Base-by-base conservation (phyloP, 2,329 filamentous ascomycete genomes). In the Scytalidium sp. region DNA sequence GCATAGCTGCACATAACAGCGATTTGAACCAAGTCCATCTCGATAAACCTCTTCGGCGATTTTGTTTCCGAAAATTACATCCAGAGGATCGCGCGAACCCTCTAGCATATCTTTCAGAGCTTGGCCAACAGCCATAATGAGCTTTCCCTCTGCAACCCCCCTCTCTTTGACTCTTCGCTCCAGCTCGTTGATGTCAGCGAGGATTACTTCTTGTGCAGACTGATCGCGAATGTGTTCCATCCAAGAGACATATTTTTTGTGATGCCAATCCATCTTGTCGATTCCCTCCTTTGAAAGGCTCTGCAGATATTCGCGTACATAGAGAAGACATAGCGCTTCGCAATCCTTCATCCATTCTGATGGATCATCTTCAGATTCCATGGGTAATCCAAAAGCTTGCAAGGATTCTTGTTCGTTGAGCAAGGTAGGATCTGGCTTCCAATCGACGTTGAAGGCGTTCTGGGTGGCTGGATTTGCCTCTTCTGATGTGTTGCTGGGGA, bases 51-150 rank as follows among this genome's bases (percentile, higher is more conserved):
- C 46, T 19, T 59, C 55, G 1, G 60, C 56, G 7, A 64, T 47
- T 43, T 59, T 59, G 29, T 57, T 53, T 23, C 57, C 49, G 54
- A 66, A 64, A 2, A 64, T 60, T 17, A 66, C 54, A 22, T 62
- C 58, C 4, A 67, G 52, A 3, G 64, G 61, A 44, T 64, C 62
- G 23, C 60, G 50, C 7, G 54, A 46, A 9, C 56, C 59, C n/a
- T 51, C 41, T 13, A 67, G 50, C 17, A 67, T 65, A 19, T 49
- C 39, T 7, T 52, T 27, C 43, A 67, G 52, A 13, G 50, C 54
- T 13, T 49, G 50, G 20, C 58, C 58, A 19, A 60, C 58, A 7
- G 58, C 58, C 5, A 52, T 53, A 19, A 60, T 53, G 3, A 60
- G 47, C 9, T 49, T 60, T 1, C 57, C 59, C 36, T 60, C 58